A percentile compares a stretch with the other conserved stretches of the same genome.
phyloP scores from a whole-genome alignment of 2,329 filamentous ascomycete genomes.

The Aspergillus niger region DNA sequence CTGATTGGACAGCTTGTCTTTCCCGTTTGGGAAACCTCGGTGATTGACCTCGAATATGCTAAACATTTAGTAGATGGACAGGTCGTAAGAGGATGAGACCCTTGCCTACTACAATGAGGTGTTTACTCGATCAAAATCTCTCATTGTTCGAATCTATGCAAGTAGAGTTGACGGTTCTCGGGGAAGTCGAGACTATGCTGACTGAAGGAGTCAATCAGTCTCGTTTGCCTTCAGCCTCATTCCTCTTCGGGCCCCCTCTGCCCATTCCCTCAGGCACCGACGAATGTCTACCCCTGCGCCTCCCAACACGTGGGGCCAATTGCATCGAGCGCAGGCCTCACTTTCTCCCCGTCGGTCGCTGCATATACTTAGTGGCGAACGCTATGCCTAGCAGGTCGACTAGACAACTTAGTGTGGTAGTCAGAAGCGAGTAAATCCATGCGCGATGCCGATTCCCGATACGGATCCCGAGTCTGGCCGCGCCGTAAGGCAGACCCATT shows the following conservation, averaged over 20 bases:
- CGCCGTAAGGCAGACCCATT: not conserved
- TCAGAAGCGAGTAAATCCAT: not conserved
- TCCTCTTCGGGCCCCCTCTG: not conserved
- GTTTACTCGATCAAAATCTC: not conserved
- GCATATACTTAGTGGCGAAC: not conserved
- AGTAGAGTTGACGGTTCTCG: not conserved
- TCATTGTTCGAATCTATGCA: not conserved
- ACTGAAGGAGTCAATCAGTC: not conserved
- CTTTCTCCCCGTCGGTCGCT: not conserved
- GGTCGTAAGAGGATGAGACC: not conserved
- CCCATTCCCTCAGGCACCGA: not conserved
- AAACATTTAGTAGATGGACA: not conserved
- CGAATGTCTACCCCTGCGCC: conserved; percentile 10
- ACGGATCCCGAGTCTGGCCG: not conserved
- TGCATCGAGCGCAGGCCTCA: conserved; percentile 11
- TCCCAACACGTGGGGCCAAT: conserved; percentile 18
- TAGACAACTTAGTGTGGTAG: not conserved
- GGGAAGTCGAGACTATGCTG: not conserved
- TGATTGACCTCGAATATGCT: not conserved
- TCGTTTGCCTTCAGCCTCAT: not conserved
- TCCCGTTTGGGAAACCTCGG: not conserved
- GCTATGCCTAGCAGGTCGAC: not conserved
- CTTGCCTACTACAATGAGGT: not conserved
- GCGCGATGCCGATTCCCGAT: not conserved
- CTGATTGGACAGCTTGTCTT: not conserved